phyloP scores from a whole-genome alignment of 2,329 filamentous ascomycete species.

The Fusarium austroafricanum region DNA sequence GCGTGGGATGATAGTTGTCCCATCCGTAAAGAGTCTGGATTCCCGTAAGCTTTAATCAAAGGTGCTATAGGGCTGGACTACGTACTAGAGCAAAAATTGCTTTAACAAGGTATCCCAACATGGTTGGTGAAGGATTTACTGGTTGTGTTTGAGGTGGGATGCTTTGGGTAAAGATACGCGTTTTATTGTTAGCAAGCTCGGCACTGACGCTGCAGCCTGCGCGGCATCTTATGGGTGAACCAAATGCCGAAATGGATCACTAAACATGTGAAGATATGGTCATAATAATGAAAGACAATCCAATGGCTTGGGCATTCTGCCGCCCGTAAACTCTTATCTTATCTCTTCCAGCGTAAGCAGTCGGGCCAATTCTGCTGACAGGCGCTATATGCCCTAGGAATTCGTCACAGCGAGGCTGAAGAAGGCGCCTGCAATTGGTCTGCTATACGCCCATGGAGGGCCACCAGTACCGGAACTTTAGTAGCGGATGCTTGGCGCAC shows the following conservation, averaged over 20 bases:
- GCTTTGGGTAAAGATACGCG: too few species aligned
- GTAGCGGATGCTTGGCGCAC: neutral
- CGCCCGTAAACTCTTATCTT: too few species aligned
- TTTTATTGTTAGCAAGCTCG: too few species aligned
- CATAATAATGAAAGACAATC: too few species aligned
- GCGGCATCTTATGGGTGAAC: neutral
- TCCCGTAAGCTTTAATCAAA: neutral
- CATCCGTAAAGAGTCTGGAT: conserved; percentile 3
- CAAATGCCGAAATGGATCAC: neutral
- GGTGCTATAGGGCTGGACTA: neutral
- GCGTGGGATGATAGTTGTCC: neutral
- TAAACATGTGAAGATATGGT: neutral
- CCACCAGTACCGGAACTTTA: neutral
- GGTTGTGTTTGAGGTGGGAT: too few species aligned
- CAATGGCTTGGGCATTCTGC: too few species aligned
- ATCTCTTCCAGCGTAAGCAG: neutral
- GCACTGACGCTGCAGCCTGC: too few species aligned
- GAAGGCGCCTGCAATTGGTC: neutral
- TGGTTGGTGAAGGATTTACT: too few species aligned
- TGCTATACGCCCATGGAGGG: conserved; percentile 1
- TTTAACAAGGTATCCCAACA: too few species aligned
- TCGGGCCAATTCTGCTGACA: neutral
- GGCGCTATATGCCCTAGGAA: too few species aligned
- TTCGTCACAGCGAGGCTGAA: neutral
- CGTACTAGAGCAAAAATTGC: neutral